phyloP scores from a whole-genome alignment of 108 stramenopile species.

The Stephanodiscus minutulus region DNA sequence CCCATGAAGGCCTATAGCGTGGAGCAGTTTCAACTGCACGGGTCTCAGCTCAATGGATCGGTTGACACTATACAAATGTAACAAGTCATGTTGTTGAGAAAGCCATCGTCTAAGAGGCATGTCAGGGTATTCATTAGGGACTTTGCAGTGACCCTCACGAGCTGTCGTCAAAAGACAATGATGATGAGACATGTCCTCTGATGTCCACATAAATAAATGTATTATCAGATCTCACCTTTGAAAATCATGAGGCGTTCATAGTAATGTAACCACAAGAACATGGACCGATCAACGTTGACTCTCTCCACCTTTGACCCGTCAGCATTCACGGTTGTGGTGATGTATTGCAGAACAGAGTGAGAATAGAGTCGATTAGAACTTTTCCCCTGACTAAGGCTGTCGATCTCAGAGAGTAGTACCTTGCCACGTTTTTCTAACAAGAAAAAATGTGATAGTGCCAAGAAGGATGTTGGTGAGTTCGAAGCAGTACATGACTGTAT shows the following conservation, averaged over 20 bases:
- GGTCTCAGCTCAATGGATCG: slow-evolving; percentile 15
- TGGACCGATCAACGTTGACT: slow-evolving; percentile 5
- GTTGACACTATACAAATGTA: slow-evolving; percentile 33
- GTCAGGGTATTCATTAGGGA: slow-evolving; percentile 40
- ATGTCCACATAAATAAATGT: neutral
- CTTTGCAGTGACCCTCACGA: slow-evolving; percentile 31
- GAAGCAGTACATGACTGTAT: neutral
- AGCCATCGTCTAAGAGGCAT: slow-evolving; percentile 37
- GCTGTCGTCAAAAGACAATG: slow-evolving; percentile 14
- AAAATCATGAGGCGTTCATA: slow-evolving; percentile 43
- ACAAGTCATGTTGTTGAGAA: slow-evolving; percentile 29
- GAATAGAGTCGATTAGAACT: neutral
- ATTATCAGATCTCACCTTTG: slow-evolving; percentile 21
- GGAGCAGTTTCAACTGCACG: slow-evolving; percentile 35
- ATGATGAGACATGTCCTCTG: neutral
- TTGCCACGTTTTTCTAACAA: neutral
- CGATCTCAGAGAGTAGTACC: neutral
- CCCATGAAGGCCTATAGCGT: slow-evolving; percentile 33
- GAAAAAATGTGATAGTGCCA: neutral
- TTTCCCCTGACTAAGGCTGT: neutral
- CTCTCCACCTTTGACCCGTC: slow-evolving; percentile 1
- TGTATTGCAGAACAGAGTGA: slow-evolving; percentile 20
- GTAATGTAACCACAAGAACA: slow-evolving; percentile 33
- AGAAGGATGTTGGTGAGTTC: slow-evolving; percentile 10
- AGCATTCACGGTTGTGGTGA: slow-evolving; percentile 3